Evolutionary conservation across 257 asterid species (phyloP).

Genomic region (Handroanthus guayacan): DNA sequence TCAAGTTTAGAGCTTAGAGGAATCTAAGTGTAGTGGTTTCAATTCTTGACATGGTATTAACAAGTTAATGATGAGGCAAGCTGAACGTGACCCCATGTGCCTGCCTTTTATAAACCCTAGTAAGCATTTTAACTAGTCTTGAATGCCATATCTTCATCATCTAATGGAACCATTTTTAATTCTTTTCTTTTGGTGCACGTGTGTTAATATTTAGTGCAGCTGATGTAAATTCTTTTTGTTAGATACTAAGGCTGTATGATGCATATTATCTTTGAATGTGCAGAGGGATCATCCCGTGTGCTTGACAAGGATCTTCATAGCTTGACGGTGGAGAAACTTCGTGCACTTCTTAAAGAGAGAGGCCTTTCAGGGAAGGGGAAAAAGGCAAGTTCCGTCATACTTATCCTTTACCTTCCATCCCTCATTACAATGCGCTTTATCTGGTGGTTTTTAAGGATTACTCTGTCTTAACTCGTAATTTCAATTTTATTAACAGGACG

Average conservation of each 20-base stretch:
- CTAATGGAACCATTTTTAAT: background rate
- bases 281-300: conserved; percentile 44
- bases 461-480: background rate
- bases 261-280: conserved; percentile 9
- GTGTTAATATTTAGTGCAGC: background rate
- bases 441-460: background rate
- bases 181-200: background rate
- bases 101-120: background rate
- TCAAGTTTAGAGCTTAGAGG: conserved; percentile 1
- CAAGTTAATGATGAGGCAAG: background rate
- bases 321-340: conserved; percentile 68
- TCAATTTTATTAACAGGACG: conserved; percentile 50
- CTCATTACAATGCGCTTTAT: background rate
- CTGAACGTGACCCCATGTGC: background rate
- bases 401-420: conserved; percentile 1
- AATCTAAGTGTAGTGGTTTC: background rate
- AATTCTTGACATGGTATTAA: background rate
- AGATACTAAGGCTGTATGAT: background rate
- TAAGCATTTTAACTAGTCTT: background rate
- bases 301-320: conserved; percentile 55
- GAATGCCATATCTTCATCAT: background rate
- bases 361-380: conserved; percentile 71
- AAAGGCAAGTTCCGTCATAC: conserved; percentile 54
- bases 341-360: conserved; percentile 65
- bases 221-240: conserved; percentile 4